A percentile compares a stretch with the other conserved stretches of the same genome.
phyloP scores from a whole-genome alignment of 1,139 yeast species.

The Suhomyces chickasaworum region DNA sequence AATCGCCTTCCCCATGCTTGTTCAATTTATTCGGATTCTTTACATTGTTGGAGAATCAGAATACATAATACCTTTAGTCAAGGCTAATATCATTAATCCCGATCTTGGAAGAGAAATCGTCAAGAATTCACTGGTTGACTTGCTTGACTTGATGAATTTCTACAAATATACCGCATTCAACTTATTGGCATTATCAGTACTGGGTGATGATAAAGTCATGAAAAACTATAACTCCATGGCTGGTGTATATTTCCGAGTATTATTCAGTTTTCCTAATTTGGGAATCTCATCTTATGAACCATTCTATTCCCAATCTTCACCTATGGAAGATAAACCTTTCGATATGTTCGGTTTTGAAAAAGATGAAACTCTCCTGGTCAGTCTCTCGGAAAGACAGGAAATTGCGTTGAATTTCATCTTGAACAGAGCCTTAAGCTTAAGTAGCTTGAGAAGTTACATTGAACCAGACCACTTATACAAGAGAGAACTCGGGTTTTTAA shows the following conservation, averaged over 20 bases:
- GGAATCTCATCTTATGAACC: conserved; percentile 17
- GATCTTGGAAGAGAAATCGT: conserved; percentile 17
- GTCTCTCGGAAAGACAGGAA: conserved; percentile 34
- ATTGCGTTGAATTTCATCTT: conserved; percentile 35
- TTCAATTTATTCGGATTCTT: conserved; percentile 23
- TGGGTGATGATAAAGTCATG: conserved; percentile 4
- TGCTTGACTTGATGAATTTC: conserved; percentile 27
- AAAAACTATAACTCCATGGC: conserved; percentile 24
- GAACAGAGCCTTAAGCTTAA: conserved; percentile 28
- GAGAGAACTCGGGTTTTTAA: conserved; percentile 26
- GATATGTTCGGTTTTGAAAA: conserved; percentile 8
- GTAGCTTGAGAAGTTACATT: conserved; percentile 25
- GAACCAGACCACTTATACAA: conserved; percentile 21
- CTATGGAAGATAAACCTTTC: conserved; percentile 7
- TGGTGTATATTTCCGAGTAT: conserved; percentile 28
- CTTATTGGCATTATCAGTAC: conserved; percentile 25
- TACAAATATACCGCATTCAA: conserved; percentile 38
- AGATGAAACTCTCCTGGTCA: conserved; percentile 16
- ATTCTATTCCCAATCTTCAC: conserved; percentile 5
- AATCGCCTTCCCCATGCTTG: conserved; percentile 22
- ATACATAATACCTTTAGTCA: conserved; percentile 22
- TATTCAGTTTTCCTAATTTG: conserved; percentile 32
- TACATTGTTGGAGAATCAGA: conserved; percentile 30
- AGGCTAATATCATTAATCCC: conserved; percentile 5
- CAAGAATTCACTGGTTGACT: conserved; percentile 19